These are phyloP conservation scores for Pseudonectria buxi DNA, from an alignment of 2,329 filamentous ascomycete genomes.

Conservation along the genomic window DNA sequence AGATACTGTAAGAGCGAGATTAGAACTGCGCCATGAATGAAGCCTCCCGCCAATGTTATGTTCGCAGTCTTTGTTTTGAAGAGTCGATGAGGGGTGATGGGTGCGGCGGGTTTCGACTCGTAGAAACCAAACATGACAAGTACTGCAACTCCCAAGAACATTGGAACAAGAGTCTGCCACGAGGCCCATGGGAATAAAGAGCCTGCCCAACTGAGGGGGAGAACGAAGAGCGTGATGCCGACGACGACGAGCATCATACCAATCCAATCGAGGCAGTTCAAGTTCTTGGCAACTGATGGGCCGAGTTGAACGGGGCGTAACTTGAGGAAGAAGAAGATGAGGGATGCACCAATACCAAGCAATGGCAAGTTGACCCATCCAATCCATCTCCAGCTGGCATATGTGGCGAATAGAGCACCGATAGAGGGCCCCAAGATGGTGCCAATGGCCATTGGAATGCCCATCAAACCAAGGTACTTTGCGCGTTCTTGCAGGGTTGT, in stretches of 20 bases:
- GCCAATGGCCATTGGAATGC: conserved; percentile 16
- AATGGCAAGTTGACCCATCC: conserved; percentile 29
- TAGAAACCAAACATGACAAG: conserved; percentile 24
- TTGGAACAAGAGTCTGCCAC: conserved; percentile 26
- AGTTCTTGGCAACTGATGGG: conserved; percentile 1
- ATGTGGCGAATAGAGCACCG: conserved; percentile 19
- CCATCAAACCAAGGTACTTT: conserved; percentile 19
- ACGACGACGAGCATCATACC: conserved; percentile 22
- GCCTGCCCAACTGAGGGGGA: conserved; percentile 30
- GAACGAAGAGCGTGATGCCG: conserved; percentile 17
- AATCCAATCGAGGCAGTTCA: conserved; percentile 28
- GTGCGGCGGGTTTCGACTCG: conserved; percentile 20
- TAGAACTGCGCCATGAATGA: conserved; percentile 26
- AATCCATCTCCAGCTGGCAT: conserved; percentile 26
- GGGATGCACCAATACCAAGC: conserved; percentile 10
- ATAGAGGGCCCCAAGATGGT: conserved; percentile 18
- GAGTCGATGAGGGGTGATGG: conserved; percentile 27
- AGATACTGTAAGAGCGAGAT: conserved; percentile 25
- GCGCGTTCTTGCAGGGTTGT: conserved; percentile 26
- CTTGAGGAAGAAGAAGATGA: conserved; percentile 20
- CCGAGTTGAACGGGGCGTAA: conserved; percentile 1
- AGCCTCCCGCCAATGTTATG: conserved; percentile 19
- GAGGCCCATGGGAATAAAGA: conserved; percentile 27
- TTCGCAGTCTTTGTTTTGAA: conserved; percentile 12
- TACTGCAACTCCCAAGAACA: conserved; percentile 22